phyloP scores from a whole-genome alignment of 768 basidiomycete species.

The Termitomyces eurrhizus region DNA sequence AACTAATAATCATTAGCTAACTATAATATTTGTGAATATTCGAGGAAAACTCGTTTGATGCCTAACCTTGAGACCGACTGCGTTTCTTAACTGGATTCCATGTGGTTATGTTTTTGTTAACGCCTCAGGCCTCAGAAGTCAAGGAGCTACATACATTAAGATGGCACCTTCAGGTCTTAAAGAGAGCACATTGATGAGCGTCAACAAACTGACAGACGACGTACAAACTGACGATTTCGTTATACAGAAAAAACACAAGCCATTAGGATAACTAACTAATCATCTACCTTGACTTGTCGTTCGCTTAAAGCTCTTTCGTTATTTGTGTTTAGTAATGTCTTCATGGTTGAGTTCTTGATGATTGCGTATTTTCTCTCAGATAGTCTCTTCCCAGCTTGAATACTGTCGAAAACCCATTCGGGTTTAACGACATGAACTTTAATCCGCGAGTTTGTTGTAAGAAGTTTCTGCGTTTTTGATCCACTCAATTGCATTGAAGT shows the following conservation, averaged over 20 bases:
- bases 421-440: constrained; percentile 65
- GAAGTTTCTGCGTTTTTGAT: constrained; percentile 63
- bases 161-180: too few relatives aligned
- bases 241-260: neutral
- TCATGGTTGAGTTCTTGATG: constrained; percentile 33
- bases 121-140: too few relatives aligned
- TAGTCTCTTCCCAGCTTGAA: constrained; percentile 53
- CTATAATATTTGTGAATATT: neutral
- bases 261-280: neutral
- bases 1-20: neutral
- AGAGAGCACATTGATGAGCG: too few relatives aligned
- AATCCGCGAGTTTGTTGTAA: constrained; percentile 47
- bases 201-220: neutral
- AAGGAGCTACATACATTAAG: too few relatives aligned
- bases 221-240: neutral
- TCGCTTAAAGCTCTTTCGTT: neutral
- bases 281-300: neutral
- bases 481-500: constrained; percentile 70
- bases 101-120: too few relatives aligned
- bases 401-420: constrained; percentile 72
- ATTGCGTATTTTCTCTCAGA: constrained; percentile 59
- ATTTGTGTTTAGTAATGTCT: constrained; percentile 36
- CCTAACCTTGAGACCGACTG: too few relatives aligned
- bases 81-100: too few relatives aligned
- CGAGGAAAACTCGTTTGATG: too few relatives aligned